Evolutionary conservation across 129 eudicot genomes (phyloP).

Genomic region (Apium graveolens): DNA sequence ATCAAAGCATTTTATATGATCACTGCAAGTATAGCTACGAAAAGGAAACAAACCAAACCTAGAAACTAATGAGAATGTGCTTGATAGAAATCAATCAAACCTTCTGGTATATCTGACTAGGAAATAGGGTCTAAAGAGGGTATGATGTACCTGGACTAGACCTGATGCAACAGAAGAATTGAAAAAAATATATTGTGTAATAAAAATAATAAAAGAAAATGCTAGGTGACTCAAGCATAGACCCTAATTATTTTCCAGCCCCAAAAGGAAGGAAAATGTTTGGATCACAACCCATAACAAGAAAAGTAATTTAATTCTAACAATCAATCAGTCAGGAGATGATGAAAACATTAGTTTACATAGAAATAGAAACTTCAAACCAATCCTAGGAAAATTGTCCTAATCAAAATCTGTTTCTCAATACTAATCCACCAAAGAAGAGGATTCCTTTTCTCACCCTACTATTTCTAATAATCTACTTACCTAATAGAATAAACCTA

Average conservation of each 20-base stretch:
- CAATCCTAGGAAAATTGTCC: background rate
- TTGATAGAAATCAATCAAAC: background rate
- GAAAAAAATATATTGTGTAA: no score
- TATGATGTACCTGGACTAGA: background rate
- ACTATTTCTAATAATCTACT: background rate
- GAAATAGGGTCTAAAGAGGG: background rate
- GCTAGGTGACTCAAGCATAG: background rate
- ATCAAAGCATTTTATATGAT: background rate
- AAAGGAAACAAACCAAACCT: background rate
- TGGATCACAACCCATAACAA: background rate
- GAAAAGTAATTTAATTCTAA: background rate
- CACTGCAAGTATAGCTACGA: background rate
- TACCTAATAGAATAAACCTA: background rate
- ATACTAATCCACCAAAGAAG: background rate
- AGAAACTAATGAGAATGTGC: background rate
- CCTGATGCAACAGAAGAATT: no score
- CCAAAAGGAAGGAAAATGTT: background rate
- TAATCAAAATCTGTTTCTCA: background rate
- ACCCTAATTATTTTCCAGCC: background rate
- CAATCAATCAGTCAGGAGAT: background rate
- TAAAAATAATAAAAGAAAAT: background rate
- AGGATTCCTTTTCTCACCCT: background rate
- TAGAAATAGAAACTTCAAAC: background rate
- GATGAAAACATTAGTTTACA: background rate
- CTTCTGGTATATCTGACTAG: background rate